Conservation (phyloP, 1,284 basidiomycete species). For the Lentinula novae-zelandiae region DNA sequence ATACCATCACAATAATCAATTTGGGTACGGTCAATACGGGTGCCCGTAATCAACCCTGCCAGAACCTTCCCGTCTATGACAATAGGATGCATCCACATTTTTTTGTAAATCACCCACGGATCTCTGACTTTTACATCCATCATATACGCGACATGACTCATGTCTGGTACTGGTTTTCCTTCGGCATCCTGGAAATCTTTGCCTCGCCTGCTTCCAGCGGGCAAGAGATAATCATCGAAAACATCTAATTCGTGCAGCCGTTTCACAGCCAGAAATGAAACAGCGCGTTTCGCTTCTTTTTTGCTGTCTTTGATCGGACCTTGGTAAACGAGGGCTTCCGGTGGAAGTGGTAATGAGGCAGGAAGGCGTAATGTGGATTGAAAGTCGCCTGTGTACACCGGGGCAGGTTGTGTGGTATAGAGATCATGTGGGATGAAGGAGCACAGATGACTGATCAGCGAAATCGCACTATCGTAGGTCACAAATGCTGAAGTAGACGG, state of each 20-base stretch:
- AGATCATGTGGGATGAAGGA: slow-evolving; percentile 69
- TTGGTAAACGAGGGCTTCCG: slow-evolving; percentile 45
- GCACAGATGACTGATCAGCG: slow-evolving; percentile 68
- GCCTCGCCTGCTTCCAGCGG: slow-evolving; percentile 41
- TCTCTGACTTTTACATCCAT: slow-evolving; percentile 55
- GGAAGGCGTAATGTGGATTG: slow-evolving; percentile 15
- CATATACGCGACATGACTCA: slow-evolving; percentile 43
- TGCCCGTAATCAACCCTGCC: slow-evolving; percentile 63
- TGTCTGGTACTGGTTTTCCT: slow-evolving; percentile 38
- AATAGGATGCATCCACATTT: slow-evolving; percentile 60
- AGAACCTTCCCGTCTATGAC: slow-evolving; percentile 42
- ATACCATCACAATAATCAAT: slow-evolving; percentile 32
- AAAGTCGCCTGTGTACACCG: slow-evolving; percentile 54
- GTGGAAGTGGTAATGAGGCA: slow-evolving; percentile 49
- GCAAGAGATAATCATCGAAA: slow-evolving; percentile 77
- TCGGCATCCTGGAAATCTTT: slow-evolving; percentile 50
- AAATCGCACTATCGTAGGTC: slow-evolving; percentile 71
- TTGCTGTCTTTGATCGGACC: slow-evolving; percentile 64
- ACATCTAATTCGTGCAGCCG: slow-evolving; percentile 64
- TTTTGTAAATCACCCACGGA: slow-evolving; percentile 54
- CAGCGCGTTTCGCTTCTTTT: slow-evolving; percentile 76
- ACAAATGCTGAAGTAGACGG: slow-evolving; percentile 69
- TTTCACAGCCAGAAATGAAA: slow-evolving; percentile 72
- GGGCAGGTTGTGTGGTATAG: slow-evolving; percentile 57
- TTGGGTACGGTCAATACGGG: slow-evolving; percentile 44